A percentile compares a stretch with the other conserved stretches of the same genome.
Evolutionary conservation across 345 rosid genomes (phyloP).

Genomic region (Erodium maritimum): DNA sequence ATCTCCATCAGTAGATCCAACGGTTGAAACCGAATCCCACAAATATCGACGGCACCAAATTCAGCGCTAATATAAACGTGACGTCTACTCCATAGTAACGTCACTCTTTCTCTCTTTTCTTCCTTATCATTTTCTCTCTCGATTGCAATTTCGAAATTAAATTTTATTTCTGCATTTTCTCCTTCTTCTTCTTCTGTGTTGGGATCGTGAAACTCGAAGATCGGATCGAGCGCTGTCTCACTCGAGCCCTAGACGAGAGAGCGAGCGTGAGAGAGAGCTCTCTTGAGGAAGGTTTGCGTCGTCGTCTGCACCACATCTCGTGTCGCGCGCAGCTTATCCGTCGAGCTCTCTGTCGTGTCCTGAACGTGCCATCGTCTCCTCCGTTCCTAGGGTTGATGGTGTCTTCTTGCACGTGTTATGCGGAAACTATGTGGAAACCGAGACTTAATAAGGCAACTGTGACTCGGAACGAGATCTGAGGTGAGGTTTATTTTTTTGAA

Average conservation of each 20-base stretch:
- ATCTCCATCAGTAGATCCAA: conserved; percentile 1
- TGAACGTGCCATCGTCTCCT: background rate
- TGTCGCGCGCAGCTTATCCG: too few species aligned
- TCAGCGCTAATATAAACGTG: background rate
- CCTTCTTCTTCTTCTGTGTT: conserved; percentile 1
- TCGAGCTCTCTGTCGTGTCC: too few species aligned
- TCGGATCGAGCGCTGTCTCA: conserved; percentile 13
- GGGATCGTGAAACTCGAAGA: conserved; percentile 18
- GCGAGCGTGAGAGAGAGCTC: too few species aligned
- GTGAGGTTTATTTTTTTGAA: background rate
- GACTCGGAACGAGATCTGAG: background rate
- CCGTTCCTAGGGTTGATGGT: background rate
- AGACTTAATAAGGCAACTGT: too few species aligned
- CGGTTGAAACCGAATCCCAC: background rate
- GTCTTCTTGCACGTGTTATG: too few species aligned
- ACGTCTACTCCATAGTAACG: background rate
- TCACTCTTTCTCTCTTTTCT: background rate
- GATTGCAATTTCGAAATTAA: too few species aligned
- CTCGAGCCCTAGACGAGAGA: conserved; percentile 9
- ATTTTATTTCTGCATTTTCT: background rate
- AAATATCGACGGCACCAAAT: conserved; percentile 9
- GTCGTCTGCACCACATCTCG: too few species aligned
- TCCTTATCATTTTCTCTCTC: background rate
- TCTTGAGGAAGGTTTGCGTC: too few species aligned
- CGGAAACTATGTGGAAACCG: too few species aligned